Percentiles rank a stretch among this genome's conserved stretches.
Conservation (phyloP, 495 filamentous ascomycete genomes). For the Penicillium simplicissimum region DNA sequence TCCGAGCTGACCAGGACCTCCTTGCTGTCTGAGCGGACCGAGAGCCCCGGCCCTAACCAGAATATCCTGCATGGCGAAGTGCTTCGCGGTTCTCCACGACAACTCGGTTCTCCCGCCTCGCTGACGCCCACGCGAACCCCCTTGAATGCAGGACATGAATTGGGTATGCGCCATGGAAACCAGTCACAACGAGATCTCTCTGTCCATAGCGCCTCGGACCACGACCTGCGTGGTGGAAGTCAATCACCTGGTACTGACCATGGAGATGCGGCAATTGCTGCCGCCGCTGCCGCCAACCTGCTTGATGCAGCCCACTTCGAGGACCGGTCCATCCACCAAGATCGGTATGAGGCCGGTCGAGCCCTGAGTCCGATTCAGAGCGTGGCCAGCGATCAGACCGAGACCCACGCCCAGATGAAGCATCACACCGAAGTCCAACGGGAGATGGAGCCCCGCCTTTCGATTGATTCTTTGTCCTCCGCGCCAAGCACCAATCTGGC, state of each 20-base stretch:
- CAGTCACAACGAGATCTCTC: conserved; percentile 56
- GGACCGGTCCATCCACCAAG: conserved; percentile 35
- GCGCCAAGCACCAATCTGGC: conserved; percentile 56
- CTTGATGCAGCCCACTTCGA: conserved; percentile 40
- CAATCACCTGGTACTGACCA: conserved; percentile 49
- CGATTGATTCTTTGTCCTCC: conserved; percentile 54
- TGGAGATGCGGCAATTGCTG: conserved; percentile 48
- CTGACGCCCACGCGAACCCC: conserved; percentile 56
- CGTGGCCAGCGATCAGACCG: conserved; percentile 70
- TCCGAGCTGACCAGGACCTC: conserved; percentile 89
- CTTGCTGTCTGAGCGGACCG: conserved; percentile 80
- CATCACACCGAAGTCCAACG: conserved; percentile 23
- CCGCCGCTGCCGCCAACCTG: conserved; percentile 46
- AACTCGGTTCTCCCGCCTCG: conserved; percentile 53
- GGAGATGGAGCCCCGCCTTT: conserved; percentile 43
- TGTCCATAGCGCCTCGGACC: conserved; percentile 52
- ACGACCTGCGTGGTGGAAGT: conserved; percentile 46
- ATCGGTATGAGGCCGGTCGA: conserved; percentile 59
- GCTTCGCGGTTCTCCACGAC: conserved; percentile 51
- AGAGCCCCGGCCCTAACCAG: conserved; percentile 46
- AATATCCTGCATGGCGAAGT: conserved; percentile 52
- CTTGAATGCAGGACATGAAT: conserved; percentile 47
- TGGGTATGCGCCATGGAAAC: conserved; percentile 60
- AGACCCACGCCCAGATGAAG: conserved; percentile 22
- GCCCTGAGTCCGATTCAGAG: conserved; percentile 86